Percentiles rank a stretch among this genome's conserved stretches.
Evolutionary conservation across 805 yeast genomes (phyloP).

Genomic region (Hanseniaspora jakobsenii): DNA sequence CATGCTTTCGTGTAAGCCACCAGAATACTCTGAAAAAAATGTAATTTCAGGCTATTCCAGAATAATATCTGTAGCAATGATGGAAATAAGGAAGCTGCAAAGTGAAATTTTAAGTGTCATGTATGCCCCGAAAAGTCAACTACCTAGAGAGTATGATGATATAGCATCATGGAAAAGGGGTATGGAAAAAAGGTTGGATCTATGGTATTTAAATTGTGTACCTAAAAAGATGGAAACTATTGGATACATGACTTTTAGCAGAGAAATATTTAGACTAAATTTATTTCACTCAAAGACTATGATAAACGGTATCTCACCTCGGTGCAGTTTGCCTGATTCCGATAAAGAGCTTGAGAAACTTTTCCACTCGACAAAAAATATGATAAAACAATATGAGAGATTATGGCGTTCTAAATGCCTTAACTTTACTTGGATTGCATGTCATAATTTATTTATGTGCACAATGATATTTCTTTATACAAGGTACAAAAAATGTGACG

Average conservation of each 20-base stretch:
- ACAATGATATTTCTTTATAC: slow-evolving; percentile 75
- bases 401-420: slow-evolving; percentile 46
- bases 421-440: slow-evolving; percentile 88
- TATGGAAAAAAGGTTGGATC: slow-evolving; percentile 40
- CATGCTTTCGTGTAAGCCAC: slow-evolving; percentile 36
- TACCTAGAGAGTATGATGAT: slow-evolving; percentile 49
- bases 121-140: slow-evolving; percentile 52
- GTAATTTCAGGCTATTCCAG: slow-evolving; percentile 22
- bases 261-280: slow-evolving; percentile 58
- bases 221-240: slow-evolving; percentile 47
- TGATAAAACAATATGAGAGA: slow-evolving; percentile 50
- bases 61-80: slow-evolving; percentile 51
- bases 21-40: not conserved
- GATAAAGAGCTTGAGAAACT: slow-evolving; percentile 44
- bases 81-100: slow-evolving; percentile 60
- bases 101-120: slow-evolving; percentile 61
- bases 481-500: slow-evolving; percentile 42
- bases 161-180: slow-evolving; percentile 53
- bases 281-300: slow-evolving; percentile 63
- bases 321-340: slow-evolving; percentile 39
- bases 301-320: slow-evolving; percentile 69
- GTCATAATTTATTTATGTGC: slow-evolving; percentile 78
- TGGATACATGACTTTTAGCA: slow-evolving; percentile 59
- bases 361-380: slow-evolving; percentile 51
- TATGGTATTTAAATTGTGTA: slow-evolving; percentile 45